Conservation (phyloP, 1,284 basidiomycete genomes). For the Trichosporon coremiiforme region DNA sequence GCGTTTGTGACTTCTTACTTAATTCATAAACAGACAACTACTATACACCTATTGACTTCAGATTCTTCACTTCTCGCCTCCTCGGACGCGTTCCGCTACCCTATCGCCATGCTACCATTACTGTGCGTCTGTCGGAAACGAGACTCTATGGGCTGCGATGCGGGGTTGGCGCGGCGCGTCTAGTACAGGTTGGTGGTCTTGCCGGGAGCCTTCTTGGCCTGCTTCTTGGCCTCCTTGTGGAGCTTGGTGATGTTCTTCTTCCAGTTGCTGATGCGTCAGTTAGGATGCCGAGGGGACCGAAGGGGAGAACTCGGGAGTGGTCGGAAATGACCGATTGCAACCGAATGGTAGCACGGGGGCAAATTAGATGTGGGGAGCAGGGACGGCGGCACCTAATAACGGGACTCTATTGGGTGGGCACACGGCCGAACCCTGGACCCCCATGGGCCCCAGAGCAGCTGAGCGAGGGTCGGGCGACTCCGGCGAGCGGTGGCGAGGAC, state of each 20-base stretch:
- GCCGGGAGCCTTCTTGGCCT: conserved; percentile 46
- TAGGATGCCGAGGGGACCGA: neutral
- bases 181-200: conserved; percentile 43
- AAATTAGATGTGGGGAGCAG: conserved; percentile 4
- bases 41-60: neutral
- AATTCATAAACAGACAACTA: conserved; percentile 15
- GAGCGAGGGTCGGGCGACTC: neutral
- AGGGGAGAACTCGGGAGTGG: neutral
- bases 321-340: neutral
- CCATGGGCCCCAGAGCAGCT: neutral
- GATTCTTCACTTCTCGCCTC: conserved; percentile 1
- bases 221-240: conserved; percentile 54
- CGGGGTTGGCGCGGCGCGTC: conserved; percentile 14
- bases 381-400: neutral
- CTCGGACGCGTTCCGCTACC: neutral
- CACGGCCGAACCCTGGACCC: neutral
- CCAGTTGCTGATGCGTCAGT: conserved; percentile 42
- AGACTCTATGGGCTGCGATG: conserved; percentile 23
- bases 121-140: conserved; percentile 18
- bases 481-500: neutral
- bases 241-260: conserved; percentile 57
- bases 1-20: neutral
- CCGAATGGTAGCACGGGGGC: neutral
- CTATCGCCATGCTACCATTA: conserved; percentile 3
- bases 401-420: neutral